These are phyloP conservation scores for Stachybotrys chartarum DNA, from an alignment of 2,329 filamentous ascomycete genomes.

Conservation along the genomic window DNA sequence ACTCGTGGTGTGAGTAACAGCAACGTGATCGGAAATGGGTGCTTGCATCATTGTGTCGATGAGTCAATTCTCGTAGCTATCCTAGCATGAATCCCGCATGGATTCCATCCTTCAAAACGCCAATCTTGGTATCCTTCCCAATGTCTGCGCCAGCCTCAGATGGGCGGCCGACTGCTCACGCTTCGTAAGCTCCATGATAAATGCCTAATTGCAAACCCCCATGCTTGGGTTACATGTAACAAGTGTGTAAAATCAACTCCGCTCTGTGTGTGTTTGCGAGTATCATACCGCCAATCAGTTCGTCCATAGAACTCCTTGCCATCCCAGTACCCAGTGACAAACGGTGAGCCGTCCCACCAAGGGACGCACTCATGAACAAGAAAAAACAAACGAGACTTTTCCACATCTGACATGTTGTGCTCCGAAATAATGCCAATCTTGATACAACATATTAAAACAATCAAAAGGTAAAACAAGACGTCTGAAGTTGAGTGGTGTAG, in stretches of 20 bases:
- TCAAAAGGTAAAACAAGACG: slow-evolving; percentile 8
- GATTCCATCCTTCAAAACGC: neutral
- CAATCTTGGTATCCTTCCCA: neutral
- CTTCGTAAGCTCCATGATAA: neutral
- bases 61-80: neutral
- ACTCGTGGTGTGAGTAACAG: neutral
- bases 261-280: neutral
- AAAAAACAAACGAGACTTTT: slow-evolving; percentile 15
- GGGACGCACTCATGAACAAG: slow-evolving; percentile 10
- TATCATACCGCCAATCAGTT: neutral
- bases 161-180: neutral
- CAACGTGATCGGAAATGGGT: neutral
- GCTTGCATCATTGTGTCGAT: neutral
- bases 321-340: slow-evolving; percentile 11
- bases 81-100: neutral
- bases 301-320: slow-evolving; percentile 3
- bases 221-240: neutral
- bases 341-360: slow-evolving; percentile 10
- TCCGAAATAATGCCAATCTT: slow-evolving; percentile 41
- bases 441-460: slow-evolving; percentile 25
- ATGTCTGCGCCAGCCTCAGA: neutral
- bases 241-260: neutral
- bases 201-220: neutral
- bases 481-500: slow-evolving; percentile 11
- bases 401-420: slow-evolving; percentile 39